These are phyloP conservation scores for Phaeophleospora eucalypticola DNA, from an alignment of 2,329 filamentous ascomycete genomes.

Conservation along the genomic window DNA sequence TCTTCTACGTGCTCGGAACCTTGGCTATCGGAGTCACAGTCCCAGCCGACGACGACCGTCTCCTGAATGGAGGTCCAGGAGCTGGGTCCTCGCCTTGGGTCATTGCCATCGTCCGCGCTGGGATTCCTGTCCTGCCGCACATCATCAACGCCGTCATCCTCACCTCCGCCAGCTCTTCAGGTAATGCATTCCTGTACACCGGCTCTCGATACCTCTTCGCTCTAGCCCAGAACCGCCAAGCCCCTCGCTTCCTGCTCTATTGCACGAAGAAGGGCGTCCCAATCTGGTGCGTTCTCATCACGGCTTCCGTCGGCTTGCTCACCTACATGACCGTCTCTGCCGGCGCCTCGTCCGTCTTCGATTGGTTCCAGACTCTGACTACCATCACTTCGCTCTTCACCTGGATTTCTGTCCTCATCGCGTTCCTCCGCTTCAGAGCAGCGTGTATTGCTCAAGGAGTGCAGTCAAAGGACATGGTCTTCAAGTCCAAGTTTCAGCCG, in stretches of 20 bases:
- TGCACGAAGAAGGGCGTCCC: constrained; percentile 45
- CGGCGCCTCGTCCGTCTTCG: constrained; percentile 30
- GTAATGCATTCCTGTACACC: constrained; percentile 61
- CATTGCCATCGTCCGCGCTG: constrained; percentile 64
- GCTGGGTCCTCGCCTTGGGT: constrained; percentile 55
- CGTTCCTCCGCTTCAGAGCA: constrained; percentile 28
- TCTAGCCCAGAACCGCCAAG: constrained; percentile 49
- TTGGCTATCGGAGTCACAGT: constrained; percentile 57
- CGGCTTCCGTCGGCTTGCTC: constrained; percentile 53
- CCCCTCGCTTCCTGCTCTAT: constrained; percentile 46
- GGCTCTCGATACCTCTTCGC: constrained; percentile 51
- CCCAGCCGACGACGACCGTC: constrained; percentile 49
- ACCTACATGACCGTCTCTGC: constrained; percentile 48
- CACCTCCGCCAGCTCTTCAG: constrained; percentile 66
- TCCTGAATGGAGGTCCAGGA: constrained; percentile 45
- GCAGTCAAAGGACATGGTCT: constrained; percentile 41
- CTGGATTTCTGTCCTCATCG: constrained; percentile 28
- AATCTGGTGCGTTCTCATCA: constrained; percentile 35
- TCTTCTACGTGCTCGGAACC: constrained; percentile 55
- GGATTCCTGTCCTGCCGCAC: constrained; percentile 62
- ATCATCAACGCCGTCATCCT: constrained; percentile 75
- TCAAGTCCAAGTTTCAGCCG: constrained; percentile 45
- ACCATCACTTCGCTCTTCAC: constrained; percentile 34
- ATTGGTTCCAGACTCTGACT: constrained; percentile 35
- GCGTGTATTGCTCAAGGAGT: constrained; percentile 30